Evolutionary conservation across 768 basidiomycete genomes (phyloP).

Genomic region (Trametes meyenii): DNA sequence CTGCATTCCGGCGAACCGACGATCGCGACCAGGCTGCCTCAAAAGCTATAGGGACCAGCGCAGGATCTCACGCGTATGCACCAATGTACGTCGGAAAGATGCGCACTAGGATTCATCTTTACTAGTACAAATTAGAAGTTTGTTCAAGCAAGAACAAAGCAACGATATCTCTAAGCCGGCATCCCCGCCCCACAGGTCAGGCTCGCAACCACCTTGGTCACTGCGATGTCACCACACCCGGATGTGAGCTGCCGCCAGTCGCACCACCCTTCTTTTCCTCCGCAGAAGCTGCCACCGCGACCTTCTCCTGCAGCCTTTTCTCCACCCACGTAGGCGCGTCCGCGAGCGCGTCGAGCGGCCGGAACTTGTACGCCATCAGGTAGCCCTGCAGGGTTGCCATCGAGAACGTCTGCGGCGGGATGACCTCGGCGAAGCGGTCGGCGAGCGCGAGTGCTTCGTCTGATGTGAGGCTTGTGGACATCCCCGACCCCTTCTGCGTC

Average conservation of each 20-base stretch:
- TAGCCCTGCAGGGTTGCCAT: slow-evolving; percentile 67
- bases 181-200: too few relatives aligned
- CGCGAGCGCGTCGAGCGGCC: slow-evolving; percentile 53
- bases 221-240: too few relatives aligned
- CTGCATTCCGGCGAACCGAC: too few relatives aligned
- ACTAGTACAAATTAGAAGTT: too few relatives aligned
- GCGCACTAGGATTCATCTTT: too few relatives aligned
- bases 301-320: slow-evolving; percentile 1
- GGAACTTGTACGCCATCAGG: slow-evolving; percentile 67
- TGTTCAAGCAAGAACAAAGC: too few relatives aligned
- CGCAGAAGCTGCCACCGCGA: background rate
- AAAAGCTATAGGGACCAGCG: too few relatives aligned
- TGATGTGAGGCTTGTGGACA: slow-evolving; percentile 35
- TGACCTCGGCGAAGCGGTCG: slow-evolving; percentile 50
- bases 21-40: too few relatives aligned
- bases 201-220: too few relatives aligned
- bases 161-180: too few relatives aligned
- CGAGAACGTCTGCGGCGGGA: slow-evolving; percentile 42
- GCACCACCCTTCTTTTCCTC: background rate
- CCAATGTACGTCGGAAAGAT: too few relatives aligned
- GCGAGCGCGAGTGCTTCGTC: slow-evolving; percentile 51
- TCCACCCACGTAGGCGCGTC: slow-evolving; percentile 22
- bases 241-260: background rate
- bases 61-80: too few relatives aligned
- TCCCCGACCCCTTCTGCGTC: background rate